Conservation (phyloP, 208 protist species). For the Willaertia magna region DNA sequence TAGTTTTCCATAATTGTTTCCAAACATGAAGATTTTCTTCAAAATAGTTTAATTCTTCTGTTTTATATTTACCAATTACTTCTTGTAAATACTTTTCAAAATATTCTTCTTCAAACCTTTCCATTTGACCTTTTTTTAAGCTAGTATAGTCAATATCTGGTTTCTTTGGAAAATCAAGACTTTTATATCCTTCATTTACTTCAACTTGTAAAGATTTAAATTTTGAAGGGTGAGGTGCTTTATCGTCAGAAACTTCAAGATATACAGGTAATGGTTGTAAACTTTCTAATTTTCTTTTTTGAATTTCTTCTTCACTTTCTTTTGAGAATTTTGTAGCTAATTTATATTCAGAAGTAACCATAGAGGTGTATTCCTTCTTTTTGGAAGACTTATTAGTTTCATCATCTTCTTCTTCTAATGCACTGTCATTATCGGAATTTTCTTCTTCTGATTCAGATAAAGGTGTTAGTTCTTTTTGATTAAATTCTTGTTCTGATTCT, state of each 20-base stretch:
- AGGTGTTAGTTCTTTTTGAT: neutral
- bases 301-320: neutral
- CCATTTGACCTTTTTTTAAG: neutral
- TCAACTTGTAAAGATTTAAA: neutral
- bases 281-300: neutral
- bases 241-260: neutral
- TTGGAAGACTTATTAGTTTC: too few species aligned
- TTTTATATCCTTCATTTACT: neutral
- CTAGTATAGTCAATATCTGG: neutral
- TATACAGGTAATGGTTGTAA: neutral
- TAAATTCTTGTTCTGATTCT: neutral
- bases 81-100: constrained; percentile 3
- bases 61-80: constrained; percentile 16
- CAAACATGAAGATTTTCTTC: constrained; percentile 94
- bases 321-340: neutral
- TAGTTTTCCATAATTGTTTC: constrained; percentile 91
- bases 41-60: constrained; percentile 61
- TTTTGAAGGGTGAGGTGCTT: neutral
- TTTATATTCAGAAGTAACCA: neutral
- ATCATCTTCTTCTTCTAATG: neutral
- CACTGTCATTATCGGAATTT: neutral
- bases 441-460: neutral
- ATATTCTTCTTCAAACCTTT: neutral
- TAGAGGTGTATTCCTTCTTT: neutral
- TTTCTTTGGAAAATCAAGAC: neutral